Base-by-base conservation (phyloP, 441 rosid species). In the Hura crepitans region DNA sequence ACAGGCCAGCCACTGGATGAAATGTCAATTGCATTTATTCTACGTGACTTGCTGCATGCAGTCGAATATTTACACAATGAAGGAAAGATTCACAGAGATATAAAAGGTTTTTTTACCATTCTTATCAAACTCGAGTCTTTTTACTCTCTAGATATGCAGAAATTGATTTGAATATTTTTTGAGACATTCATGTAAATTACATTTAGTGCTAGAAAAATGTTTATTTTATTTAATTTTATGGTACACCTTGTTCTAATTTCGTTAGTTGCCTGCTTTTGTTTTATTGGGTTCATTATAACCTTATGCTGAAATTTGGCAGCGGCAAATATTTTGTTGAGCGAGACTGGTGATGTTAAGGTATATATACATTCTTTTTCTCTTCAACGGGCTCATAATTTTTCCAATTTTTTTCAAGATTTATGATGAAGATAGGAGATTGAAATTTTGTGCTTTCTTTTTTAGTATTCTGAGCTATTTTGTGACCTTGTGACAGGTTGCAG, bases 311-410 rank as follows among this genome's bases (percentile, higher is more conserved):
- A 22, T 77, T 78, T 77, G 84, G 81, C 96, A 96, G 99, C 98
- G 73, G 99, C 98, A 58, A 96, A 96, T 82, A 89, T 96, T 77
- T 87, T 96, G 77, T 77, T 93, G 82, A 83, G 91, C 0, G 99
- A 96, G 87, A 91, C 80, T 69, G 99, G 99, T 60, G 99, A 93
- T 75, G 99, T 96, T 78, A 96, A 96, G 97, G 99, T 96, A 88
- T 69, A 49, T 50, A 33, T 59, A 17, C 39, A 35, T 35, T 35
- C 7, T 22, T n/a, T 56, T 72, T 46, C 70, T 73, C 75, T 74
- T 35, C 60, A 76, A 53, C 46, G 65, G 30, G 65, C 31, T 55
- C 15, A 42, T 57, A 23, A 25, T 56, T 53, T 30, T 69, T 47
- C 33, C 55, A 46, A 65, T 64, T 50, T 68, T 74, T 43, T 9